Percentiles rank a stretch among this genome's conserved stretches.
Evolutionary conservation across 371 early-diverging fungal species (phyloP).

Genomic region (Globomyces sp.): DNA sequence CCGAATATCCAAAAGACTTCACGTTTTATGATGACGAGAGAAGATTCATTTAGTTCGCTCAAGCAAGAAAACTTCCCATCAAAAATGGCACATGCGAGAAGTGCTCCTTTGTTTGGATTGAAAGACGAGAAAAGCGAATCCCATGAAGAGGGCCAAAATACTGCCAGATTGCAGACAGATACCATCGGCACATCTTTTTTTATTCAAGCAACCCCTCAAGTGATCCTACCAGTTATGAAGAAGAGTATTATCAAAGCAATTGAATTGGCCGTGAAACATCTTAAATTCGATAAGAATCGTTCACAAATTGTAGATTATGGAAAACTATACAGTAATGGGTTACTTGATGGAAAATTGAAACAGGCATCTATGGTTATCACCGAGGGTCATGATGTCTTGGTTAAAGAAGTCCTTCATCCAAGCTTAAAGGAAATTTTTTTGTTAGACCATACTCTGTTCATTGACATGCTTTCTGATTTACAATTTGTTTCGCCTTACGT

Average conservation of each 20-base stretch:
- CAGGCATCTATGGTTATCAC: neutral
- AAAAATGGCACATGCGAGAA: no score
- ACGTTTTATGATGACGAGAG: no score
- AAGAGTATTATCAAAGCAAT: neutral
- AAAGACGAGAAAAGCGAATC: no score
- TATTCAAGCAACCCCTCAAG: slow-evolving; percentile 1
- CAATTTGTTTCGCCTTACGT: neutral
- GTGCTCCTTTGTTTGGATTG: no score
- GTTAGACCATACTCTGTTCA: neutral
- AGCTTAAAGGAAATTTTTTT: slow-evolving; percentile 6
- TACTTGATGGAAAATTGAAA: neutral
- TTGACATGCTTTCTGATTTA: neutral
- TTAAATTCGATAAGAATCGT: neutral
- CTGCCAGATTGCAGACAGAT: no score
- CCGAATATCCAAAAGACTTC: no score
- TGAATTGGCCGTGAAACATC: slow-evolving; percentile 1
- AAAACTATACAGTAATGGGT: neutral
- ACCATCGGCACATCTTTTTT: neutral
- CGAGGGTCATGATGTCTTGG: neutral
- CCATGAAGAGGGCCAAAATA: no score
- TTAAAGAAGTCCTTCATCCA: slow-evolving; percentile 15
- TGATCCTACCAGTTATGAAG: slow-evolving; percentile 1
- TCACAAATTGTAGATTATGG: neutral
- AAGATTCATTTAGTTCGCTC: no score
- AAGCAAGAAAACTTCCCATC: no score